Conservation (phyloP, 1,284 basidiomycete genomes). For the Naganishia sp. region DNA sequence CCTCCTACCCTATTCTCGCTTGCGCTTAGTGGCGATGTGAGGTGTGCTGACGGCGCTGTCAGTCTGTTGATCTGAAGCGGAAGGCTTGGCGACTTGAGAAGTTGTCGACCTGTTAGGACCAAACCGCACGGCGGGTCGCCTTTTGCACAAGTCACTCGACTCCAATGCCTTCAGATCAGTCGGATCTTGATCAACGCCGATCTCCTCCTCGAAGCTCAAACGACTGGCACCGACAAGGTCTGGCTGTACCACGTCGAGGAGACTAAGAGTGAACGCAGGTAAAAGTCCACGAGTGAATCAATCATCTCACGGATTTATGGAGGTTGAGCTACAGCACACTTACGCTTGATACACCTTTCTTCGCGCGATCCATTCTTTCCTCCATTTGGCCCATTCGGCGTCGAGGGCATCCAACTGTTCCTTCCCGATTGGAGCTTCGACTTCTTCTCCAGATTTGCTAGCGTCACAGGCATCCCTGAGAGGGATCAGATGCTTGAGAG, state of each 20-base stretch:
- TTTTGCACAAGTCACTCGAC: constrained; percentile 46
- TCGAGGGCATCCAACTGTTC: constrained; percentile 48
- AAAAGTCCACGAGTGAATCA: background rate
- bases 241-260: constrained; percentile 43
- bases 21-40: constrained; percentile 3
- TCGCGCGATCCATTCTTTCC: constrained; percentile 50
- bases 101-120: background rate
- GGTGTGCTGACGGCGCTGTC: background rate
- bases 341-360: constrained; percentile 51
- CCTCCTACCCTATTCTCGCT: background rate
- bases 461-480: constrained; percentile 31
- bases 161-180: constrained; percentile 46
- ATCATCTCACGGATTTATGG: background rate
- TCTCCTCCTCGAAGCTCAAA: constrained; percentile 46
- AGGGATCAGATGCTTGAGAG: constrained; percentile 38
- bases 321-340: background rate
- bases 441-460: constrained; percentile 20
- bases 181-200: constrained; percentile 47
- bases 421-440: constrained; percentile 30
- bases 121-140: constrained; percentile 3
- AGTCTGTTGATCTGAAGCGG: background rate
- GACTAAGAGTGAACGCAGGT: constrained; percentile 32
- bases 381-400: constrained; percentile 48
- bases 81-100: background rate
- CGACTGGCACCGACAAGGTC: constrained; percentile 37